Evolutionary conservation across 129 eudicot genomes (phyloP).

Genomic region (Arctium lappa): DNA sequence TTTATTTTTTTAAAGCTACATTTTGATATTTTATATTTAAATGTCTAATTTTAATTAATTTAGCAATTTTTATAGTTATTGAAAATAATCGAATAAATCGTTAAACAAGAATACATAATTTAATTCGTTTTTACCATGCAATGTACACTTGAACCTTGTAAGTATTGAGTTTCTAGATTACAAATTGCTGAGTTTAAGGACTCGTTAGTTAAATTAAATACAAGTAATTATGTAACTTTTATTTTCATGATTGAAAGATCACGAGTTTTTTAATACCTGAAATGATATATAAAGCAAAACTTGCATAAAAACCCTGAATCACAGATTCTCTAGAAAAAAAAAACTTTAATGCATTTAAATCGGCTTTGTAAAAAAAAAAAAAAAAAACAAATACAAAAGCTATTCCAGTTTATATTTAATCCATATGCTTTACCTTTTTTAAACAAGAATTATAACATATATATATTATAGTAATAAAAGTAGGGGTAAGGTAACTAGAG

Average conservation of each 20-base stretch:
- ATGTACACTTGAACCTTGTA: neutral
- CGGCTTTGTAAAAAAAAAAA: neutral
- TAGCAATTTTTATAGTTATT: no score
- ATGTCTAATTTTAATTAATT: no score
- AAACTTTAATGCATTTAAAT: neutral
- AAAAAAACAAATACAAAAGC: neutral
- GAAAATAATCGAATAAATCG: no score
- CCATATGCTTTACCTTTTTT: neutral
- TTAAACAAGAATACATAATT: no score
- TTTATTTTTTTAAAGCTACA: no score
- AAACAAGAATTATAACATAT: neutral
- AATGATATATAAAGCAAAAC: neutral
- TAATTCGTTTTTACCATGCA: neutral
- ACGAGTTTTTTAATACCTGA: neutral
- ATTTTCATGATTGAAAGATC: neutral
- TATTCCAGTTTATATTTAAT: neutral
- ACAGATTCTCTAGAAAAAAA: neutral
- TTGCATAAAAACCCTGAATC: neutral
- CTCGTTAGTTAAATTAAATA: neutral
- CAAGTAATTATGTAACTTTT: neutral
- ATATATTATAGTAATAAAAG: slow-evolving; percentile 16
- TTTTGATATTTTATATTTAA: no score
- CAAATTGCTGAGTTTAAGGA: neutral
- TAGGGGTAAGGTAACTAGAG: slow-evolving; percentile 20
- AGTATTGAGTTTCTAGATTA: neutral